These are phyloP conservation scores for Lanmaoa pseudosensibilis DNA, from an alignment of 768 basidiomycete species.

Conservation along the genomic window DNA sequence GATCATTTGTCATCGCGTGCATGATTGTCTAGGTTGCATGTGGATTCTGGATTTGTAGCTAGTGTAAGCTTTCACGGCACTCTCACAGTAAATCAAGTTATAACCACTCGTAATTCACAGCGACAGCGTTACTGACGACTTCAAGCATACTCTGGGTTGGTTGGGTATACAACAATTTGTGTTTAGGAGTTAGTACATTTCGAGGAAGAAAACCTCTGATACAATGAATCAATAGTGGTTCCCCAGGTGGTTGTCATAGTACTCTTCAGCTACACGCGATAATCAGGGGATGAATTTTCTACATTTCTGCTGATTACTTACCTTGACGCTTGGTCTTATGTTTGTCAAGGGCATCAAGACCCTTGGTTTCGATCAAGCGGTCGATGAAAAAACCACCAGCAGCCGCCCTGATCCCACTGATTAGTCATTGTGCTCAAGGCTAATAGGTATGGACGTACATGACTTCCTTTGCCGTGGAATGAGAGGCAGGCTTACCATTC, in stretches of 20 bases:
- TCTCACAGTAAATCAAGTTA: background rate
- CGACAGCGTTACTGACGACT: background rate
- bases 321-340: conserved; percentile 43
- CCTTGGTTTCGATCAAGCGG: conserved; percentile 57
- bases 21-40: background rate
- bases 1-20: background rate
- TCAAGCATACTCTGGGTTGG: background rate
- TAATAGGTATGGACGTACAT: conserved; percentile 38
- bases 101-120: background rate
- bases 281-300: background rate
- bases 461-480: conserved; percentile 56
- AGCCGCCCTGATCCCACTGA: conserved; percentile 45
- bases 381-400: conserved; percentile 54
- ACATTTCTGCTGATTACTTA: conserved; percentile 4
- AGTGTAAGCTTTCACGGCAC: background rate
- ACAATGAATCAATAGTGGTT: background rate
- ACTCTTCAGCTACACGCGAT: conserved; percentile 4
- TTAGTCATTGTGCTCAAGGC: background rate
- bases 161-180: conserved; percentile 9
- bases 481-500: conserved; percentile 50
- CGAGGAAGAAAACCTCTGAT: background rate
- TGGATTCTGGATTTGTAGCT: background rate
- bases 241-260: background rate
- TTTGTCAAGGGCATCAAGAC: conserved; percentile 48
- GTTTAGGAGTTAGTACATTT: background rate